These are phyloP conservation scores for Penicillium soppii DNA, from an alignment of 495 filamentous ascomycete genomes.

Conservation along the genomic window DNA sequence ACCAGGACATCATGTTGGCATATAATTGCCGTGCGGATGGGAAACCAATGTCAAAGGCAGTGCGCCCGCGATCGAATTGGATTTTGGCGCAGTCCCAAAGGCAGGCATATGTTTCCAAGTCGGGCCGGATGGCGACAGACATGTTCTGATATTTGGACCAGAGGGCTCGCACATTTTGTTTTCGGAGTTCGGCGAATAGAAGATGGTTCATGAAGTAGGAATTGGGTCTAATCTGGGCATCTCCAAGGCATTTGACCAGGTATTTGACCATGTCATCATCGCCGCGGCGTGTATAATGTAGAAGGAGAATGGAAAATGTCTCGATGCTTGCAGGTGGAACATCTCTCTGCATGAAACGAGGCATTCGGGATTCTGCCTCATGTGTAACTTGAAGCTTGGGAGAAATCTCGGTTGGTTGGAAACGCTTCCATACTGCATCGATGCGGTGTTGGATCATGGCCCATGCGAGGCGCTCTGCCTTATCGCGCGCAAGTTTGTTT, in stretches of 20 bases:
- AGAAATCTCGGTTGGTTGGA: conserved; percentile 17
- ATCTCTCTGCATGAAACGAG: conserved; percentile 38
- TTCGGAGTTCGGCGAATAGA: conserved; percentile 58
- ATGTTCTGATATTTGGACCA: conserved; percentile 56
- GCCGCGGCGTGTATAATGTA: conserved; percentile 64
- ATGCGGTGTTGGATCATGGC: conserved; percentile 70
- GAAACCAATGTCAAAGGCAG: conserved; percentile 35
- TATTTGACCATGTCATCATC: conserved; percentile 55
- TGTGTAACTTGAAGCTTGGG: conserved; percentile 23
- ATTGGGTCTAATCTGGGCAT: conserved; percentile 62
- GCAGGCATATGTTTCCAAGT: conserved; percentile 67
- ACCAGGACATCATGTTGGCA: conserved; percentile 59
- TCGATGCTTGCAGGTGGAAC: conserved; percentile 66
- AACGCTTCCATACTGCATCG: conserved; percentile 51
- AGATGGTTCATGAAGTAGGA: conserved; percentile 76
- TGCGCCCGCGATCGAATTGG: conserved; percentile 46
- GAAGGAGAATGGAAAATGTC: conserved; percentile 72
- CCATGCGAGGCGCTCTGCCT: conserved; percentile 73
- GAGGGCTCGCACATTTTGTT: conserved; percentile 48
- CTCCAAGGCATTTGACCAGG: conserved; percentile 54
- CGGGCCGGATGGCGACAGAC: conserved; percentile 51
- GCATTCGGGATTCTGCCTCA: conserved; percentile 23
- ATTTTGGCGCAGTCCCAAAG: conserved; percentile 63
- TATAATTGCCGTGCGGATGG: conserved; percentile 56
- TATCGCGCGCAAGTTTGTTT: conserved; percentile 47